Evolutionary conservation across 208 protist species (phyloP).

Genomic region (Dictyostelium gargantuum): DNA sequence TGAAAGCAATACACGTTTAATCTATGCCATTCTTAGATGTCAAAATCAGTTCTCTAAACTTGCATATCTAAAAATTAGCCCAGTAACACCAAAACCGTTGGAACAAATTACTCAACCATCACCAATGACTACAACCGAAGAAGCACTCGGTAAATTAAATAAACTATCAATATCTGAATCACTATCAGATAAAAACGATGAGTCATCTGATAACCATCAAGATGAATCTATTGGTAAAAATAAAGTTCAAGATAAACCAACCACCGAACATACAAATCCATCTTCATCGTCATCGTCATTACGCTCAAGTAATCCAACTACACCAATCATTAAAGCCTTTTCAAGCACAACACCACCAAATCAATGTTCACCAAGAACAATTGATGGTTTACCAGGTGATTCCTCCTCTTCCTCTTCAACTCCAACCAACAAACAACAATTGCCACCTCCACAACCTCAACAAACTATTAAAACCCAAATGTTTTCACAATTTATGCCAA

Average conservation of each 20-base stretch:
- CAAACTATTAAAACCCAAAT: neutral
- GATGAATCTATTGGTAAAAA: neutral
- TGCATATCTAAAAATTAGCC: constrained; percentile 20
- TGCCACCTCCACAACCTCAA: neutral
- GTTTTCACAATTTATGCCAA: constrained; percentile 22
- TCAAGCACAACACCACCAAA: neutral
- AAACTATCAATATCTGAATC: neutral
- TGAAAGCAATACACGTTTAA: constrained; percentile 75
- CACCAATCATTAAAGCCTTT: neutral
- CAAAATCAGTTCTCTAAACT: constrained; percentile 67
- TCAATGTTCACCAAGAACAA: neutral
- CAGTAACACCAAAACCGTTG: neutral
- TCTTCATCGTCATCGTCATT: too few species aligned
- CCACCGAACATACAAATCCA: neutral
- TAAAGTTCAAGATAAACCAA: neutral
- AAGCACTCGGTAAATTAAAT: neutral
- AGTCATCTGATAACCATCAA: neutral
- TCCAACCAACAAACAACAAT: neutral
- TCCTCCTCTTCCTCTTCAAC: neutral
- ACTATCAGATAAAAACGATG: neutral
- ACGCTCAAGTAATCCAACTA: neutral
- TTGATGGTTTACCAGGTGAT: neutral
- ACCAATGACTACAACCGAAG: neutral
- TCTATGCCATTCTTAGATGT: constrained; percentile 70
- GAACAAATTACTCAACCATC: neutral